Base-by-base conservation (phyloP, 495 filamentous ascomycete genomes). In the Penicillium cataractarum region DNA sequence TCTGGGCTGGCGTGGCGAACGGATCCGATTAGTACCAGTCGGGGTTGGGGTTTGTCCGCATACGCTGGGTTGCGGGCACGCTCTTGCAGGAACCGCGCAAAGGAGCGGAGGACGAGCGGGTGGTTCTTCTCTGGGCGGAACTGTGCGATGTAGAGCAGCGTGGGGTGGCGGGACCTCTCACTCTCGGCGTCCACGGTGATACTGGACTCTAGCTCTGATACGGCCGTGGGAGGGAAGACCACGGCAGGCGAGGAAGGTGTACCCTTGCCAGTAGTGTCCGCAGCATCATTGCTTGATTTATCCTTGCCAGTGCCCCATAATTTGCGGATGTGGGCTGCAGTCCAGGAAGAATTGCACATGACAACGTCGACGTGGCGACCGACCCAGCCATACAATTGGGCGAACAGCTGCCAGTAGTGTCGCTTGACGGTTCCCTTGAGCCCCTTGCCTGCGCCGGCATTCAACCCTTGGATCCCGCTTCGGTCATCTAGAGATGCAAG, bases 51-150 rank as follows among this genome's bases (percentile, higher is more conserved):
- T 51, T 62, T 55, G 13, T 67, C 57, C 27, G 70, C 50, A 21
- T 63, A 63, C 44, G 69, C 49, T 13, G 91, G 85, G 31, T 75
- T 81, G 55, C 80, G 76, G 60, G 81, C 75, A 44, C 80, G 67
- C 61, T 78, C 68, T 60, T 78, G 67, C 37, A 88, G 74, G 70
- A 95, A 91, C 49, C 88, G 80, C 4, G 92, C 86, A 67, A 97
- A 99, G 0, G 96, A 86, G 59, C 90, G 83, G 22, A 99, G 76
- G 27, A 99, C 85, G 8, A 96, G 81, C 31, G 87, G 79, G 74
- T 98, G 96, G 72, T 97, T 97, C 80, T 99, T 99, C 71, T 99
- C 95, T 0, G 95, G 93, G 0, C 95, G 87, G 77, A 98, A 99
- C 74, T 99, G 95, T 3, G 95, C 95, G 57, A 99, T 97, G 78